Evolutionary conservation across 768 basidiomycete genomes (phyloP).

Genomic region (Austroboletus eburneus): DNA sequence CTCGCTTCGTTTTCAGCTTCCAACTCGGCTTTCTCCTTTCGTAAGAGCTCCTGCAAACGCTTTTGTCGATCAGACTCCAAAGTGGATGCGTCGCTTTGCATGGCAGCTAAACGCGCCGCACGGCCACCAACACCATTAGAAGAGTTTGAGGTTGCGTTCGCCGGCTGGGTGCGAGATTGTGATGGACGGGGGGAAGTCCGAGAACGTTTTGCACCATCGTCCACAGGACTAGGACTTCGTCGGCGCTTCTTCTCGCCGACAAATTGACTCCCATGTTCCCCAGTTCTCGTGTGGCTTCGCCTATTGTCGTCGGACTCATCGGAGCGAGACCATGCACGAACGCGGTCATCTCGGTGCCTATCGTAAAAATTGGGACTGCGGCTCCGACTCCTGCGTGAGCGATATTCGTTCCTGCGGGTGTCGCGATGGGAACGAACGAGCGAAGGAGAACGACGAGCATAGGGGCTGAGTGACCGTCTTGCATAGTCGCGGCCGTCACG

Average conservation of each 20-base stretch:
- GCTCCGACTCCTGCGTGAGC: constrained; percentile 26
- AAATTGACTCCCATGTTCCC: constrained; percentile 20
- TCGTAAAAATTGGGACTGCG: constrained; percentile 27
- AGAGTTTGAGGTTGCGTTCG: constrained; percentile 9
- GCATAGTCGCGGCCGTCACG: constrained; percentile 25
- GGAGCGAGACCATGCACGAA: constrained; percentile 45
- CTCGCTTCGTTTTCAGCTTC: constrained; percentile 69
- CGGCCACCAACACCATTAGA: constrained; percentile 48
- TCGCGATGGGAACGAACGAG: constrained; percentile 29
- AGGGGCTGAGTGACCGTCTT: constrained; percentile 43
- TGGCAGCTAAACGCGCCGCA: constrained; percentile 84
- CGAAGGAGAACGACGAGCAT: constrained; percentile 45
- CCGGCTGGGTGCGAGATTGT: constrained; percentile 17
- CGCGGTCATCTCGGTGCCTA: constrained; percentile 17
- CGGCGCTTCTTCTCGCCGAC: constrained; percentile 37
- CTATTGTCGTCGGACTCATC: constrained; percentile 48
- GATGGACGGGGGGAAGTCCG: constrained; percentile 41
- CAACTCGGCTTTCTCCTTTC: constrained; percentile 73
- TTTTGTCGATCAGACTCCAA: constrained; percentile 69
- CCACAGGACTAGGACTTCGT: constrained; percentile 33
- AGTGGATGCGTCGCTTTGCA: constrained; percentile 69
- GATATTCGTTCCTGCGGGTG: constrained; percentile 19
- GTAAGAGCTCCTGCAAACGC: constrained; percentile 62
- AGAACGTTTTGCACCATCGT: constrained; percentile 42
- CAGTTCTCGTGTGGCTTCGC: constrained; percentile 26